These are phyloP conservation scores for Stramenopiles sp. DNA, from an alignment of 352 stramenopile species.

Conservation along the genomic window DNA sequence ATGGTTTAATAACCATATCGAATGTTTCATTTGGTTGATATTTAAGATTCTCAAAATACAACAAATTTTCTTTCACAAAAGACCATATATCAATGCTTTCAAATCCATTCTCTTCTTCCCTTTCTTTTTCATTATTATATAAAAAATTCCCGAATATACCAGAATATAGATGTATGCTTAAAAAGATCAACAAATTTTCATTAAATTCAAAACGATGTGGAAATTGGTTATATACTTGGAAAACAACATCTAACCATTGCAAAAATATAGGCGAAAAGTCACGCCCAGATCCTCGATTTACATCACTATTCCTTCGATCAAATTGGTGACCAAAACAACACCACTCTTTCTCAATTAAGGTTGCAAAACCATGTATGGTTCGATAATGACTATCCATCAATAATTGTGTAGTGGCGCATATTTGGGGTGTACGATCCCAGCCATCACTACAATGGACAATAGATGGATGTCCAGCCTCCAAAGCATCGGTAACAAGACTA, in stretches of 20 bases:
- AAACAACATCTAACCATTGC: slow-evolving; percentile 93
- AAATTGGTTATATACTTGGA: slow-evolving; percentile 85
- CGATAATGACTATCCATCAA: slow-evolving; percentile 93
- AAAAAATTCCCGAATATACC: slow-evolving; percentile 94
- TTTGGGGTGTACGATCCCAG: slow-evolving; percentile 96
- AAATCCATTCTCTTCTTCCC: too few relatives aligned
- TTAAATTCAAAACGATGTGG: slow-evolving; percentile 93
- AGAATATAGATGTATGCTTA: slow-evolving; percentile 86
- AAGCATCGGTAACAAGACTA: slow-evolving; percentile 66
- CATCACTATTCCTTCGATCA: slow-evolving; percentile 44
- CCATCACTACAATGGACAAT: slow-evolving; percentile 95
- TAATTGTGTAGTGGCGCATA: slow-evolving; percentile 77
- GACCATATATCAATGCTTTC: too few relatives aligned
- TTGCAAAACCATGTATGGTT: slow-evolving; percentile 80
- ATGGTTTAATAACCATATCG: too few relatives aligned
- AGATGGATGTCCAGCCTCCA: slow-evolving; percentile 74
- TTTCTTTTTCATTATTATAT: too few relatives aligned
- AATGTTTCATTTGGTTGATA: too few relatives aligned
- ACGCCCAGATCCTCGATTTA: too few relatives aligned
- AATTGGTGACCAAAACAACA: neutral
- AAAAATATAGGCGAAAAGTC: slow-evolving; percentile 97
- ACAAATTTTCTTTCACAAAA: too few relatives aligned
- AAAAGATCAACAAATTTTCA: slow-evolving; percentile 55
- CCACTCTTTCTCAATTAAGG: slow-evolving; percentile 55
- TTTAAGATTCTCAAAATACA: too few relatives aligned